Base-by-base conservation (phyloP, 768 basidiomycete genomes). In the Phallus indusiatus region DNA sequence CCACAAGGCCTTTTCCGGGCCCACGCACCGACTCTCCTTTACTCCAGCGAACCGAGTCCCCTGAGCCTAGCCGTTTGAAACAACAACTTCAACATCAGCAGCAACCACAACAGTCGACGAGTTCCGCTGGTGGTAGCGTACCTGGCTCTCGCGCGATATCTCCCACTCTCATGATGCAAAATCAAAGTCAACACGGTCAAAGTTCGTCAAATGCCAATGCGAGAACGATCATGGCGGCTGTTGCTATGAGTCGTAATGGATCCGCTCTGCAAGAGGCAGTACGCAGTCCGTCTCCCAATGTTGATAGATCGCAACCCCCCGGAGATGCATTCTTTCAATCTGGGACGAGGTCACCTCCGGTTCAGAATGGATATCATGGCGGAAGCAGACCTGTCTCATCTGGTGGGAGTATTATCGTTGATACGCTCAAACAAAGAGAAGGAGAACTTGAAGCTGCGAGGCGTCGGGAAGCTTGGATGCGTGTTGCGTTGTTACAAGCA, bases 391-490 rank as follows among this genome's bases (percentile, higher is more conserved):
- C 78, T 76, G 63, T 65, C 69, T 34, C 74, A 78, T 18, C 72
- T 75, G 80, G 85, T 0, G 81, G 84, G 6, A 88, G 82, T 67
- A 77, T 86, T 18, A 78, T 86, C 2, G 82, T 86, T 12, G 93
- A 94, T 66, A 71, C 92, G 61, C 73, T 94, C 61, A 92, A 88
- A 70, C 78, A 79, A 36, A 92, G 88, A 69, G 93, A 94, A 63
- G 74, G 76, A 37, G 93, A 95, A 69, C 68, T 96, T 50, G 90
- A 92, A 63, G 75, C 75, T 50, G 71, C 87, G 63, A 85, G 83
- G 78, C 82, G 82, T 67, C 82, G 89, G 64, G 85, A 92, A 74
- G 74, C 75, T 36, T 96, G 95, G 87, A 85, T 97, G 84, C 85
- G 82, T 67, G 83, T 84, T 50, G 86, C 90, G 1, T 71, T 99